Conservation (phyloP, 768 basidiomycete genomes). For the Termitomyces sp. region DNA sequence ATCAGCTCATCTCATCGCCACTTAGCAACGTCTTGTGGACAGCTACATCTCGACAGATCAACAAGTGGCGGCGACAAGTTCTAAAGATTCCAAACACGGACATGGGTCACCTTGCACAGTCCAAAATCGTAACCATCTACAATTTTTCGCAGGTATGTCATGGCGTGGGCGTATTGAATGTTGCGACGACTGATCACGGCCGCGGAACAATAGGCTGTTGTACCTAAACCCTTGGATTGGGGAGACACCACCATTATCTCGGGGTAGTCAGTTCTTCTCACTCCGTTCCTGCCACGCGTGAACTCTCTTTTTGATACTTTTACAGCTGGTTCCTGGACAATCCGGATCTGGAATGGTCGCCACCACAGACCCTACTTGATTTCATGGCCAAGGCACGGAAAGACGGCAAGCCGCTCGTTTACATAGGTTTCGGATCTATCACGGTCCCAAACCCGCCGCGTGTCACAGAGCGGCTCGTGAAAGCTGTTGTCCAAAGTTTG, state of each 20-base stretch:
- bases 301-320: neutral
- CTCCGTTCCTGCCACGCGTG: neutral
- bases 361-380: conserved; percentile 40
- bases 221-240: conserved; percentile 70
- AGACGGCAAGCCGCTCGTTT: conserved; percentile 58
- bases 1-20: neutral
- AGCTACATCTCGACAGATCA: conserved; percentile 61
- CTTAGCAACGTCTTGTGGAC: conserved; percentile 57
- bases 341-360: conserved; percentile 52
- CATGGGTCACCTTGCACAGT: conserved; percentile 53
- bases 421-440: conserved; percentile 69
- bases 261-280: conserved; percentile 42
- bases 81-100: conserved; percentile 48
- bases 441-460: conserved; percentile 55
- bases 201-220: conserved; percentile 36
- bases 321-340: conserved; percentile 63
- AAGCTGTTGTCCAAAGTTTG: conserved; percentile 56
- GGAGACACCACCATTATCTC: conserved; percentile 50
- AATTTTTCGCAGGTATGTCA: conserved; percentile 52
- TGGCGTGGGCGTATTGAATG: neutral
- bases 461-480: conserved; percentile 50
- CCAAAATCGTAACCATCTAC: conserved; percentile 61
- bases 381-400: conserved; percentile 53
- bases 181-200: neutral
- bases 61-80: conserved; percentile 53